Base-by-base conservation (phyloP, 2,329 filamentous ascomycete genomes). In the Phialophora verrucosa region DNA sequence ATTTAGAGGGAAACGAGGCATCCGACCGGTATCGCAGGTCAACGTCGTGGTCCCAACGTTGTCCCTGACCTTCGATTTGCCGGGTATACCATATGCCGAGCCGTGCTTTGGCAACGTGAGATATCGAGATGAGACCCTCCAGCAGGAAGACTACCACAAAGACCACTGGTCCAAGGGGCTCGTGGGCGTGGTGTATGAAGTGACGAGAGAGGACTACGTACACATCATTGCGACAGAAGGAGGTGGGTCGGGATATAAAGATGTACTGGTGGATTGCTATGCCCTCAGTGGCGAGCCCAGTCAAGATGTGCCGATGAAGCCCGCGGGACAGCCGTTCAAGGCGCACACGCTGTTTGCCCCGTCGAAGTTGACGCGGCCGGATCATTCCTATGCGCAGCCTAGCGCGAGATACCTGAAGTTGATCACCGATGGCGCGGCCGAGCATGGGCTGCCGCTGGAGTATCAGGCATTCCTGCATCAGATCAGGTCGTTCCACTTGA, bases 111-210 rank as follows among this genome's bases (percentile, higher is more conserved):
- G 92, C 64, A 97, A 96, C 74, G 90, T 90, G 2, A 85, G 84
- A 17, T 83, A 84, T 60, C 86, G 90, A 56, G 66, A 76, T 47
- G 68, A 76, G 42, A 42, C 67, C 63, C n/a, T 31, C 58, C 31
- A 56, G 49, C 3, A 63, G 70, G 23, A 80, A 80, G 68, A 64
- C 58, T 84, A 85, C 70, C 81, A 85, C 72, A 85, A 87, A 73
- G 81, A 85, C 61, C 81, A 80, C 62, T 96, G 92, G 93, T 82
- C 88, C 69, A 93, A 93, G 74, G 91, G 92, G 4, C 84, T 99
- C 1, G 87, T 97, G 49, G 95, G 95, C 27, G 92, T 97, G 17
- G 95, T 98, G 3, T 99, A 99, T 80, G 93, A 98, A 80, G 92
- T 98, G 32, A 97, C 93, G 0, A 81, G 84, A 20, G 78, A 85